Percentiles rank a stretch among this genome's conserved stretches.
Conservation (phyloP, 768 basidiomycete genomes). For the Exidia glandulosa region DNA sequence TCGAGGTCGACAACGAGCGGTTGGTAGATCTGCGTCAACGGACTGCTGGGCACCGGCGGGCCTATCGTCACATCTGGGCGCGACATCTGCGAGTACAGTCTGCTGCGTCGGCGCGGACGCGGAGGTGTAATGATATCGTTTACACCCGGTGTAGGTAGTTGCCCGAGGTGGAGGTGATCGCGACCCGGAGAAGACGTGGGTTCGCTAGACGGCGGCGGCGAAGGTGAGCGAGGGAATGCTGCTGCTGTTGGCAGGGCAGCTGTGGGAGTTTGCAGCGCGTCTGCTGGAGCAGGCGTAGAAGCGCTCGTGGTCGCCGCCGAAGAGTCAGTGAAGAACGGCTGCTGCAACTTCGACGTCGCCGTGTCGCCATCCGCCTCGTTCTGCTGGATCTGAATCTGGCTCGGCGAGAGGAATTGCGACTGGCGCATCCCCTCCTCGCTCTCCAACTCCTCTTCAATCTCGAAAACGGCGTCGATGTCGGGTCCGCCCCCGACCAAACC, state of each 20-base stretch:
- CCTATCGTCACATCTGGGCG: slow-evolving; percentile 4
- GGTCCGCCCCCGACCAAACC: slow-evolving; percentile 52
- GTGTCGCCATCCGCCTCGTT: neutral
- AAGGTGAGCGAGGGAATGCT: slow-evolving; percentile 20
- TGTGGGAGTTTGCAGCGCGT: neutral
- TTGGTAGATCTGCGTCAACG: slow-evolving; percentile 66
- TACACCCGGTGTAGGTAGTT: no score
- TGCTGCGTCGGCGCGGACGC: slow-evolving; percentile 29
- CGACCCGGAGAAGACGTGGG: slow-evolving; percentile 13
- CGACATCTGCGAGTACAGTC: neutral
- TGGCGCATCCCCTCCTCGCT: slow-evolving; percentile 3
- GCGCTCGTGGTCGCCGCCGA: neutral
- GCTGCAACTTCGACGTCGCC: neutral
- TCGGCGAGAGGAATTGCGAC: neutral
- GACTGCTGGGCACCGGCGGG: slow-evolving; percentile 32
- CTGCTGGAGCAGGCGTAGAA: neutral
- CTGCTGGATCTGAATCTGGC: neutral
- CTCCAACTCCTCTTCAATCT: slow-evolving; percentile 55
- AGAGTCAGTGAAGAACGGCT: neutral
- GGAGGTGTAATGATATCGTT: slow-evolving; percentile 7
- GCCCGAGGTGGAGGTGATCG: neutral
- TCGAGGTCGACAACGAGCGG: slow-evolving; percentile 42
- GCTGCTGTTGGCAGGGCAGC: neutral
- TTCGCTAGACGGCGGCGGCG: slow-evolving; percentile 16
- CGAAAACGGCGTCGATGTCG: slow-evolving; percentile 76